phyloP scores from a whole-genome alignment of 2,329 filamentous ascomycete species.

The Hymenotorrendiella dingleyae region DNA sequence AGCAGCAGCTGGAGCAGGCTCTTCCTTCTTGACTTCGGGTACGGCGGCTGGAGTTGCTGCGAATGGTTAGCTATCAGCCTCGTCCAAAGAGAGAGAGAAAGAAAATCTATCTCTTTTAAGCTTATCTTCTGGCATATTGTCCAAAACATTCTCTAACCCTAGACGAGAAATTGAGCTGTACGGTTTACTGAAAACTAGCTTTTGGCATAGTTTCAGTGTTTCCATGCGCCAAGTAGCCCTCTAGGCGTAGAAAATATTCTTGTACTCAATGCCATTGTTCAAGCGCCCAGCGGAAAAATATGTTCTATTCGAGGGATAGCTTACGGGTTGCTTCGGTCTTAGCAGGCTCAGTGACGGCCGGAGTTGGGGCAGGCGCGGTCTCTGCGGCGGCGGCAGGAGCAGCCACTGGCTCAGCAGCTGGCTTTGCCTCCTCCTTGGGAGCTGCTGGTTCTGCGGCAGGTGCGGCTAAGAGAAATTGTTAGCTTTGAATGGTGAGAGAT shows the following conservation, averaged over 20 bases:
- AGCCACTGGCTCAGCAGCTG: constrained; percentile 11
- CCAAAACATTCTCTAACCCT: too few species aligned
- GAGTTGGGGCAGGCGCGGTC: constrained; percentile 4
- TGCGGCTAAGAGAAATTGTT: too few species aligned
- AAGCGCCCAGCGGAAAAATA: neutral
- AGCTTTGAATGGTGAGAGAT: too few species aligned
- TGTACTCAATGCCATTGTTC: constrained; percentile 1
- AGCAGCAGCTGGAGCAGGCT: constrained; percentile 9
- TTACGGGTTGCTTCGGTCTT: constrained; percentile 14
- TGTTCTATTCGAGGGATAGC: neutral
- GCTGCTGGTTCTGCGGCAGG: constrained; percentile 6
- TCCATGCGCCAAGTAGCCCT: too few species aligned
- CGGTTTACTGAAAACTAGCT: too few species aligned
- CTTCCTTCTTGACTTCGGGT: constrained; percentile 1
- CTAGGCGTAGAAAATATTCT: too few species aligned
- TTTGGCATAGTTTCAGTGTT: too few species aligned
- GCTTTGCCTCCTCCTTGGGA: constrained; percentile 16
- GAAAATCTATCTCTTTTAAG: too few species aligned
- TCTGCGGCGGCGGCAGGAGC: neutral
- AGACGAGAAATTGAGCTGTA: too few species aligned
- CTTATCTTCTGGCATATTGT: too few species aligned
- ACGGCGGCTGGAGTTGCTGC: constrained; percentile 9
- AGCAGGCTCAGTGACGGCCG: constrained; percentile 15
- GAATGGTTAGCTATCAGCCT: constrained; percentile 4
- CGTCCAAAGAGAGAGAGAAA: too few species aligned